Conservation (phyloP, 495 filamentous ascomycete species). For the Aspergillus incahuasiensis region DNA sequence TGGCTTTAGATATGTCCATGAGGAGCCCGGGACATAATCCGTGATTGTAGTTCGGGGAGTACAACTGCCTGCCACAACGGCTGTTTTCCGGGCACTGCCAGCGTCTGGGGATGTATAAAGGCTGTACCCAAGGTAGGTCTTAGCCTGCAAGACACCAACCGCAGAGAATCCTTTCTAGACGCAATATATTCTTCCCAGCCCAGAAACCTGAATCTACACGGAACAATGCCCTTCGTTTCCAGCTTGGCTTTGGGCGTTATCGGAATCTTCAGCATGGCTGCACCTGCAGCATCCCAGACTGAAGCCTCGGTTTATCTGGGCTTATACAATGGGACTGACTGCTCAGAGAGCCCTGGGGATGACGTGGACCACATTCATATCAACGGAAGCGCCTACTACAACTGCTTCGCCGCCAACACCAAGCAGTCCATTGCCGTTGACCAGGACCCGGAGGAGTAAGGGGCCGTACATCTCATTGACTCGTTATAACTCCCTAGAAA, state of each 20-base stretch:
- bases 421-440: neutral
- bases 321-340: neutral
- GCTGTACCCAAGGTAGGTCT: neutral
- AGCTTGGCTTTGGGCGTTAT: neutral
- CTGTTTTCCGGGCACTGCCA: neutral
- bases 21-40: neutral
- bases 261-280: neutral
- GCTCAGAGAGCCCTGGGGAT: neutral
- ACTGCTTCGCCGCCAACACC: neutral
- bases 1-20: neutral
- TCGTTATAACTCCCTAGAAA: too few species aligned
- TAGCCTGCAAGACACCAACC: neutral
- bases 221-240: neutral
- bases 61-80: neutral
- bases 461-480: neutral
- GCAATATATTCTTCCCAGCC: neutral
- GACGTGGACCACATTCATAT: neutral
- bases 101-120: neutral
- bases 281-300: neutral
- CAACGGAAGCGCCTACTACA: neutral
- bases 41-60: neutral
- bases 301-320: neutral
- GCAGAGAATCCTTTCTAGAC: neutral
- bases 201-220: neutral
- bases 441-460: neutral